These are phyloP conservation scores for Cystoderma amianthinum DNA, from an alignment of 768 basidiomycete species.

Conservation along the genomic window DNA sequence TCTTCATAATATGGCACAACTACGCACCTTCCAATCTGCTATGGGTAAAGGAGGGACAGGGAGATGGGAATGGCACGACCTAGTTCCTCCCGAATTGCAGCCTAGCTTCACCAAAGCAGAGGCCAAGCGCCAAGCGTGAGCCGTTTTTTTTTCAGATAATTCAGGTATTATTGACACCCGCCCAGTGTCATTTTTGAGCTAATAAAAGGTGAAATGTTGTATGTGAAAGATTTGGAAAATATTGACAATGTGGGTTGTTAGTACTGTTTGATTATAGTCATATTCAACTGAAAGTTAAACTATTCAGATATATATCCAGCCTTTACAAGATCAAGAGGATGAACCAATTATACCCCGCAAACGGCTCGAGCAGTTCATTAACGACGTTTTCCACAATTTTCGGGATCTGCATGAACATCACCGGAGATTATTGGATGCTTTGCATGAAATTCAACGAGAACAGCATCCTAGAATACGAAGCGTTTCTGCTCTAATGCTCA, in stretches of 20 bases:
- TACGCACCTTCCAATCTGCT: slow-evolving; percentile 85
- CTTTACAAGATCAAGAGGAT: slow-evolving; percentile 56
- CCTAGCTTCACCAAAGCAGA: slow-evolving; percentile 64
- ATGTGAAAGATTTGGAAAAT: slow-evolving; percentile 90
- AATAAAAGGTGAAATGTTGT: slow-evolving; percentile 94
- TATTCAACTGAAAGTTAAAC: background rate
- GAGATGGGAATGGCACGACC: slow-evolving; percentile 87
- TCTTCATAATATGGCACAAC: slow-evolving; percentile 72
- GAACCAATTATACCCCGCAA: slow-evolving; percentile 76
- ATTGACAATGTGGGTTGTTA: slow-evolving; percentile 59
- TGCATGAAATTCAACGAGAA: slow-evolving; percentile 84
- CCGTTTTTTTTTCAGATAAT: slow-evolving; percentile 6
- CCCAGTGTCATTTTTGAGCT: slow-evolving; percentile 86
- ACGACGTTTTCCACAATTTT: slow-evolving; percentile 88
- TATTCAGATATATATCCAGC: slow-evolving; percentile 76
- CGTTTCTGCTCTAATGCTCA: slow-evolving; percentile 79
- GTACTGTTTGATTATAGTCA: background rate
- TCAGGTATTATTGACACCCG: slow-evolving; percentile 10
- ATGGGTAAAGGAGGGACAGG: slow-evolving; percentile 76
- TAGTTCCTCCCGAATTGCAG: slow-evolving; percentile 62
- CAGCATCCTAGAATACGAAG: slow-evolving; percentile 77
- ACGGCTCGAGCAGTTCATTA: slow-evolving; percentile 68
- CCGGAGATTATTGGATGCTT: slow-evolving; percentile 64
- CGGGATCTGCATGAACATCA: slow-evolving; percentile 72
- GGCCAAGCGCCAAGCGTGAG: slow-evolving; percentile 80